Evolutionary conservation across 306 rosid genomes (phyloP).

Genomic region (Vigna mungo): DNA sequence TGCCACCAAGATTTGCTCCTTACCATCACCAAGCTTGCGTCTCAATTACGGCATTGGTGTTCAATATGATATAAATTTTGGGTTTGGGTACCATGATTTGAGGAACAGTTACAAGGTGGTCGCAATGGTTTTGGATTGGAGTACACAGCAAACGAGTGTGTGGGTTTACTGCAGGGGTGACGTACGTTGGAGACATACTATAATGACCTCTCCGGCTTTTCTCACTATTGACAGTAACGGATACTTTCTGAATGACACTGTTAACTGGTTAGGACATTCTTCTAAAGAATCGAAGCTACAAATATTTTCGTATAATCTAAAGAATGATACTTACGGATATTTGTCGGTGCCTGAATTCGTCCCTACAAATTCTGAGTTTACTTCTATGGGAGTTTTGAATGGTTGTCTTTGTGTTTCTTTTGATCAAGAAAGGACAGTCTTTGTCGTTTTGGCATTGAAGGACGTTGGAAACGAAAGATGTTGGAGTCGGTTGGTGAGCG

Average conservation of each 20-base stretch:
- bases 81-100: neutral
- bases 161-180: neutral
- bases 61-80: accelerated
- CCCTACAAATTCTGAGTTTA: no score
- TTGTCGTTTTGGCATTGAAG: no score
- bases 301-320: neutral
- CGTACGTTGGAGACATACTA: neutral
- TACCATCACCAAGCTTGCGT: neutral
- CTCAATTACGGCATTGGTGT: neutral
- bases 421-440: neutral
- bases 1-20: neutral
- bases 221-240: neutral
- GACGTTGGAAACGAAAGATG: no score
- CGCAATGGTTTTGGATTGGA: neutral
- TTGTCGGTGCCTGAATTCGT: neutral
- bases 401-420: neutral
- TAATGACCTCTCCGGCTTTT: neutral
- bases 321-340: neutral
- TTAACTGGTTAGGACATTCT: neutral
- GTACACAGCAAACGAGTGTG: no score
- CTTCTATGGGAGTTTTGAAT: neutral
- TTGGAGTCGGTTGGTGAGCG: no score
- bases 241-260: neutral
- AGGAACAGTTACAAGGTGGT: neutral
- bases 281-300: no score